Evolutionary conservation across 208 protist genomes (phyloP), one percentile per base, ranked within the genome.

Genomic region (Phytomonas sp.): DNA sequence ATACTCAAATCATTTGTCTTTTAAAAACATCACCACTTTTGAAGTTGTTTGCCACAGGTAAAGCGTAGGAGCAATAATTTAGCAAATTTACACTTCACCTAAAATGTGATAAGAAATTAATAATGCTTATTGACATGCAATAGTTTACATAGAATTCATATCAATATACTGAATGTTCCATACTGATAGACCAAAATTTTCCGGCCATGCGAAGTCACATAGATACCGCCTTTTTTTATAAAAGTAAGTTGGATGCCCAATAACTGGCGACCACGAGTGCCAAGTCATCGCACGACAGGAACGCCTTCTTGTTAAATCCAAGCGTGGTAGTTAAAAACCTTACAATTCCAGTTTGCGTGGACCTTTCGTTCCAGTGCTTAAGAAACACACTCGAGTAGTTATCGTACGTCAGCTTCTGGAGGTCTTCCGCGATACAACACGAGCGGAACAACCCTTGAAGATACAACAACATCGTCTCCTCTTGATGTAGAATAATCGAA

Each of bases 401-500:
- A 15, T 94, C 86, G 78, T 83, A 96, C 31, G 75, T 81, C 23
- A 89, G 73, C 63, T 89, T 82, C 31, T 85, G 80, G 26, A 80
- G 70, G 61, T 68, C 53, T 0, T 74, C 74, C 28, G 74, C 75
- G 33, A 79, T 77, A 40, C 74, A 84, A 30, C 79, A 71, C 46
- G 78, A 81, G 67, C 78, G 81, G 32, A 96, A 88, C 4, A 91
- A 65, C 6, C 87, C 81, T 64, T 94, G 84, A 32, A 93, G 86
- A 71, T 88, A 88, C 26, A 94, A 68, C 36, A 92, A 63, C 34
- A 96, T 67, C 15, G 83, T 78, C 70, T 96, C 88, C 70, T 96
- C 91, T 62, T 83, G 79, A 70, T 94, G 91, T n/a, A 88, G 68
- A 77, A 93, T 92, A 4, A 76, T 64, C 5, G 79, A 78, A 29